Evolutionary conservation across 257 asterid genomes (phyloP).

Genomic region (Voacanga thouarsii): DNA sequence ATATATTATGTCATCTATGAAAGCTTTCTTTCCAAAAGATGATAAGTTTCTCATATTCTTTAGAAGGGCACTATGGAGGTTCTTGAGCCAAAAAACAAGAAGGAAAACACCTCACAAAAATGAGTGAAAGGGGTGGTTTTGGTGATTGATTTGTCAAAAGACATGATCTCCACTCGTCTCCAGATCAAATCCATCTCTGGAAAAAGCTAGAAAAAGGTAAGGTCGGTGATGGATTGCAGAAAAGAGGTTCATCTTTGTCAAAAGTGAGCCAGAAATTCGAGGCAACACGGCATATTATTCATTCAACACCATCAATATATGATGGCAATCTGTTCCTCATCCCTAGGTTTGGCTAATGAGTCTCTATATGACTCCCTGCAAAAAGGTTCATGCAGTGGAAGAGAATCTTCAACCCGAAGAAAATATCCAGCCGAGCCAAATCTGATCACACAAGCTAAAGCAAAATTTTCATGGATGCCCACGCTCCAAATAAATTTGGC

Average conservation of each 20-base stretch:
- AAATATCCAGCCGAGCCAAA: neutral
- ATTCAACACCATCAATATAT: neutral
- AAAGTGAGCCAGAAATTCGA: constrained; percentile 31
- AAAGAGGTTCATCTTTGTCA: constrained; percentile 43
- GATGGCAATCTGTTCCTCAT: constrained; percentile 17
- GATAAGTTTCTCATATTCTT: neutral
- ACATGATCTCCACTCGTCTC: neutral
- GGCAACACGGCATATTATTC: constrained; percentile 16
- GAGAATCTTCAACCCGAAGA: constrained; percentile 17
- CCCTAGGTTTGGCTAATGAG: constrained; percentile 11
- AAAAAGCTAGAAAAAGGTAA: constrained; percentile 20
- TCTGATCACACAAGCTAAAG: neutral
- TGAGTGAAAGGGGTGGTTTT: constrained; percentile 4
- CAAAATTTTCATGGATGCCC: constrained; percentile 1
- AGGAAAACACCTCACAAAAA: neutral
- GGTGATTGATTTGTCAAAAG: constrained; percentile 15
- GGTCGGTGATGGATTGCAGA: constrained; percentile 37
- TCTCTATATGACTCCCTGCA: neutral
- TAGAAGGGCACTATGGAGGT: no score
- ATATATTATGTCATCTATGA: neutral
- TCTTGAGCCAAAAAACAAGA: neutral
- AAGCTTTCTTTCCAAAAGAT: neutral
- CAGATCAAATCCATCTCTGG: neutral
- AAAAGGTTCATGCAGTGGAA: constrained; percentile 5
- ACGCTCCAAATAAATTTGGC: neutral